A percentile compares a stretch with the other conserved stretches of the same genome.
Evolutionary conservation across 768 basidiomycete species (phyloP).

Genomic region (Suillus occidentalis): DNA sequence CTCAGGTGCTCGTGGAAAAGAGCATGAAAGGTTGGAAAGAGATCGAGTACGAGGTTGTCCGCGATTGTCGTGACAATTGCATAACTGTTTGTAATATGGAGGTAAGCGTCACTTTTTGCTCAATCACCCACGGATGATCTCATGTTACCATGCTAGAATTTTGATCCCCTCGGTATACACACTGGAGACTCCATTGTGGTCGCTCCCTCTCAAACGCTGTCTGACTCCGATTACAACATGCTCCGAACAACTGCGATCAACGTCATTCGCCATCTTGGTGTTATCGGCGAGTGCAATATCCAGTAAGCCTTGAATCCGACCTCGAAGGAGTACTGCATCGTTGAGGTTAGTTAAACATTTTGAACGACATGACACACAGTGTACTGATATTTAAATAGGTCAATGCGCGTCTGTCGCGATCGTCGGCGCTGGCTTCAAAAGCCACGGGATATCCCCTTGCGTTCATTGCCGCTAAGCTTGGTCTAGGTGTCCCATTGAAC

Average conservation of each 20-base stretch:
- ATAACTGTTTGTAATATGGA: slow-evolving; percentile 99
- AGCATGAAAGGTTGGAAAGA: slow-evolving; percentile 99
- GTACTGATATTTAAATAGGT: slow-evolving; percentile 43
- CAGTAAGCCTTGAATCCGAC: slow-evolving; percentile 96
- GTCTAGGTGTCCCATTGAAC: slow-evolving; percentile 94
- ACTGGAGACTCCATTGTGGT: slow-evolving; percentile 99
- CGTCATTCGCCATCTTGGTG: slow-evolving; percentile 97
- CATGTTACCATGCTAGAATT: slow-evolving; percentile 63
- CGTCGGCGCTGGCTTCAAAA: slow-evolving; percentile 96
- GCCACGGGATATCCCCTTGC: slow-evolving; percentile 98
- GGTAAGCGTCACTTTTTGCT: slow-evolving; percentile 49
- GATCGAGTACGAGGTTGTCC: slow-evolving; percentile 98
- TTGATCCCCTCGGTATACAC: slow-evolving; percentile 97
- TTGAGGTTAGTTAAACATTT: slow-evolving; percentile 60
- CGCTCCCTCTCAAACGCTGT: slow-evolving; percentile 96
- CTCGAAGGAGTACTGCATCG: slow-evolving; percentile 97
- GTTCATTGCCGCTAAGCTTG: slow-evolving; percentile 97
- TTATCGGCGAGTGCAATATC: slow-evolving; percentile 98
- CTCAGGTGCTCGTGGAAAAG: slow-evolving; percentile 96
- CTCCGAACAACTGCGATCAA: slow-evolving; percentile 97
- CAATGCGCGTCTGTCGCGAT: slow-evolving; percentile 97
- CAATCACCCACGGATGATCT: not conserved
- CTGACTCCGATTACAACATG: slow-evolving; percentile 99
- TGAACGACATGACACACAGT: not conserved
- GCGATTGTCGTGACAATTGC: slow-evolving; percentile 97